Evolutionary conservation across 805 yeast genomes (phyloP).

Genomic region (Candida ascalaphidarum): DNA sequence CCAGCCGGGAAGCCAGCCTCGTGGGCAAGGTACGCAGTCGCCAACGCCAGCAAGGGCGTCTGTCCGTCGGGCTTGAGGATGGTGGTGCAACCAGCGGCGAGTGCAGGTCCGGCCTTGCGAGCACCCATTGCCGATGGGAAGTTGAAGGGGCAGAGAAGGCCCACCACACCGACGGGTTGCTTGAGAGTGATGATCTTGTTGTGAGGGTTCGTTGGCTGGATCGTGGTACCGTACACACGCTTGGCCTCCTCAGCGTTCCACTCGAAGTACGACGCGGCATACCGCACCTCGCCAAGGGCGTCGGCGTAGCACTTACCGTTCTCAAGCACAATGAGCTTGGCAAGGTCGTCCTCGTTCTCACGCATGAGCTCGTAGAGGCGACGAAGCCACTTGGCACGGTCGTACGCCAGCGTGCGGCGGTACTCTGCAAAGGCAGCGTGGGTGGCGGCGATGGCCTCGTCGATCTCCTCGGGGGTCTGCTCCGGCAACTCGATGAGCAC

Average conservation of each 20-base stretch:
- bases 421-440: conserved; percentile 42
- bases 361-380: conserved; percentile 45
- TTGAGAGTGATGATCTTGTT: conserved; percentile 49
- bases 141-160: conserved; percentile 78
- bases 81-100: conserved; percentile 74
- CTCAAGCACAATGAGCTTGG: conserved; percentile 54
- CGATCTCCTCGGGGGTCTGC: conserved; percentile 38
- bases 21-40: conserved; percentile 50
- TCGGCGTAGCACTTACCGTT: conserved; percentile 71
- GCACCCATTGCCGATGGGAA: conserved; percentile 77
- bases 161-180: conserved; percentile 80
- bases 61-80: conserved; percentile 73
- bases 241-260: conserved; percentile 89
- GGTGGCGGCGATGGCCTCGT: conserved; percentile 51
- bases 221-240: conserved; percentile 56
- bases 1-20: conserved; percentile 71
- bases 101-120: conserved; percentile 65
- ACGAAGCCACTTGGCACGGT: conserved; percentile 44
- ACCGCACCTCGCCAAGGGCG: conserved; percentile 60
- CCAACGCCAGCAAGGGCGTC: conserved; percentile 68
- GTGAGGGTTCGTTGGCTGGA: conserved; percentile 42
- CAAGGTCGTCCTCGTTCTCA: conserved; percentile 57
- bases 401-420: conserved; percentile 46
- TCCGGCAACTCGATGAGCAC: conserved; percentile 37
- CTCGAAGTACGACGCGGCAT: conserved; percentile 71